Base-by-base conservation (phyloP, 768 basidiomycete species). In the Phanerodontia chrysosporium region DNA sequence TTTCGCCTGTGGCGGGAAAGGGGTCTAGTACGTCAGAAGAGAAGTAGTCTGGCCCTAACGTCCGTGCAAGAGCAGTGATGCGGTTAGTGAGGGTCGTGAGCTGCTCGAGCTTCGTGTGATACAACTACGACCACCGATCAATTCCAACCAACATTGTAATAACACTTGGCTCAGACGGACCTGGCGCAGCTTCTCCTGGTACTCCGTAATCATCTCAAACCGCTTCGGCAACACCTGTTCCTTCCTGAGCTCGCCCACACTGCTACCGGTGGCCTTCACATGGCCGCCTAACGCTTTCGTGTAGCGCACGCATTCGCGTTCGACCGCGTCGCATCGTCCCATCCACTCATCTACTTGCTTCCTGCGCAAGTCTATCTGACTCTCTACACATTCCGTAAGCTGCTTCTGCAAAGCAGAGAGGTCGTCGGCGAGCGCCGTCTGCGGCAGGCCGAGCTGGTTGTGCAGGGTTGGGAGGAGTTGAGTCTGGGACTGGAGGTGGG, bases 401-500 rank as follows among this genome's bases (percentile, higher is more conserved):
- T 87, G 84, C 30, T 86, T 79, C 66, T 94, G 87, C 7, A 96
- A 80, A 8, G 80, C 72, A 54, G 80, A 76, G 30, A 95, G 79
- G 59, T 97, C 94, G 69, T 91, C 87, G 69, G 90, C 84, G 45
- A 95, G 82, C 0, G 92, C 87, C 12, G 85, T 84, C 27, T 83
- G 73, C 9, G 93, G 91, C 14, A 95, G 79, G 30, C 91, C 92
- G 16, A 96, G 88, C 67, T 91, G 91, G 0, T 83, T 78, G 72
- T 95, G 92, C 3, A 96, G 77, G 7, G 86, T 84, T 16, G 92
- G 92, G 1, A 96, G 77, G 30, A 92, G 78, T 62, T 89, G 86
- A 0, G 90, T 92, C 72, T 95, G 92, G 1, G 85, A 74, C 70
- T 89, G 88, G 5, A 94, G 75, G 70, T 90, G 88, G 2, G 84